These are phyloP conservation scores for Euphorbia schlechtendalii DNA, from an alignment of 441 rosid genomes.

Conservation along the genomic window DNA sequence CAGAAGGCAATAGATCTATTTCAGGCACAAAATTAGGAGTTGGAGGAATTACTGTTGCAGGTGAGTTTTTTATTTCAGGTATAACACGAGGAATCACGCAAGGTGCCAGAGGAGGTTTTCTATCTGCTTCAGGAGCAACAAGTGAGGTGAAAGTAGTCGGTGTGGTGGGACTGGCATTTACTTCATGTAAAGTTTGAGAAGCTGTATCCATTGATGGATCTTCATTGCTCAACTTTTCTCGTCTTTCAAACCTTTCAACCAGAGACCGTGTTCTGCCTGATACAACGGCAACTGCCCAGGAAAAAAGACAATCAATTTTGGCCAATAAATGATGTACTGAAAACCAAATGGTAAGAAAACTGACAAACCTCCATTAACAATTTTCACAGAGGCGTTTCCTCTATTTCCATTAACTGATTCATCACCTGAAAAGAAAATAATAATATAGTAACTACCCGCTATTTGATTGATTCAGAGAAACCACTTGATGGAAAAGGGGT, in stretches of 20 bases:
- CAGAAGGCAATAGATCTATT: slow-evolving; percentile 10
- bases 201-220: slow-evolving; percentile 20
- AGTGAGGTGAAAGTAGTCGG: slow-evolving; percentile 3
- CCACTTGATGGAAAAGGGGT: neutral
- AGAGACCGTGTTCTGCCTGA: slow-evolving; percentile 85
- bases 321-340: slow-evolving; percentile 6
- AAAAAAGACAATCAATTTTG: slow-evolving; percentile 18
- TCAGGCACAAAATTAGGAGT: slow-evolving; percentile 11
- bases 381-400: slow-evolving; percentile 42
- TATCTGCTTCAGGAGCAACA: slow-evolving; percentile 13
- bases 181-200: slow-evolving; percentile 7
- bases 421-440: slow-evolving; percentile 38
- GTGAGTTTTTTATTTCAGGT: slow-evolving; percentile 10
- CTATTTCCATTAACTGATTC: slow-evolving; percentile 29
- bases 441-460: slow-evolving; percentile 11
- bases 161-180: neutral
- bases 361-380: slow-evolving; percentile 84
- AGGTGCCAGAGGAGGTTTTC: slow-evolving; percentile 3
- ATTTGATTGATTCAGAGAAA: neutral
- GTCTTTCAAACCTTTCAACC: slow-evolving; percentile 91
- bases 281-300: slow-evolving; percentile 74
- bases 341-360: slow-evolving; percentile 20
- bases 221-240: slow-evolving; percentile 38
- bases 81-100: neutral
- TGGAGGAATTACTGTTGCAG: slow-evolving; percentile 8